Evolutionary conservation across 208 protist species (phyloP).

Genomic region (Crithidia fasciculata): DNA sequence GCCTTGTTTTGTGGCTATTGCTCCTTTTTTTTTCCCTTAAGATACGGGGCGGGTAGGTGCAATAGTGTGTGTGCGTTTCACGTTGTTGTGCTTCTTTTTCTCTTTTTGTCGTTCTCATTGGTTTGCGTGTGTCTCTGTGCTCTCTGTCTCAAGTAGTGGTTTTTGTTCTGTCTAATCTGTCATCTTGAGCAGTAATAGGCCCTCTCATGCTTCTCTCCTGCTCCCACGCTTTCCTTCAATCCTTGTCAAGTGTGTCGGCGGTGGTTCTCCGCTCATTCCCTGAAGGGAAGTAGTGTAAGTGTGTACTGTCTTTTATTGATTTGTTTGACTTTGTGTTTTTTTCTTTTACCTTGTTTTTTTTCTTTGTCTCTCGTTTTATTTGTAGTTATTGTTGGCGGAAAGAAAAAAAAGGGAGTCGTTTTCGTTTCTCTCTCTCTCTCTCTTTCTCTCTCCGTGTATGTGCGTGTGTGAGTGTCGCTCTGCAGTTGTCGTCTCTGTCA

Average conservation of each 20-base stretch:
- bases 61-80: too few relatives aligned
- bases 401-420: neutral
- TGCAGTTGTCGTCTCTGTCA: too few relatives aligned
- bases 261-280: constrained; percentile 13
- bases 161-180: neutral
- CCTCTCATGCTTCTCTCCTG: neutral
- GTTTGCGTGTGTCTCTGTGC: constrained; percentile 8
- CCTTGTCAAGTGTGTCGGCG: constrained; percentile 1
- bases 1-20: too few relatives aligned
- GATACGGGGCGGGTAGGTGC: too few relatives aligned
- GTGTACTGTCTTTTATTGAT: constrained; percentile 1
- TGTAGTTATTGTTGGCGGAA: neutral
- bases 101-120: too few relatives aligned
- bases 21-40: too few relatives aligned
- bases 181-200: neutral
- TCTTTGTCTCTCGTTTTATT: constrained; percentile 13
- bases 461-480: neutral
- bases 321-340: neutral
- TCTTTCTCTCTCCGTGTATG: constrained; percentile 5
- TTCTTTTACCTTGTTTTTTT: neutral
- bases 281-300: neutral
- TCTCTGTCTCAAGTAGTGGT: neutral
- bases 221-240: neutral
- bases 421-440: constrained; percentile 7
- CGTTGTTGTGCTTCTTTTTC: too few relatives aligned